Conservation (phyloP, 805 yeast species). For the Hermanozyma aechmeae region DNA sequence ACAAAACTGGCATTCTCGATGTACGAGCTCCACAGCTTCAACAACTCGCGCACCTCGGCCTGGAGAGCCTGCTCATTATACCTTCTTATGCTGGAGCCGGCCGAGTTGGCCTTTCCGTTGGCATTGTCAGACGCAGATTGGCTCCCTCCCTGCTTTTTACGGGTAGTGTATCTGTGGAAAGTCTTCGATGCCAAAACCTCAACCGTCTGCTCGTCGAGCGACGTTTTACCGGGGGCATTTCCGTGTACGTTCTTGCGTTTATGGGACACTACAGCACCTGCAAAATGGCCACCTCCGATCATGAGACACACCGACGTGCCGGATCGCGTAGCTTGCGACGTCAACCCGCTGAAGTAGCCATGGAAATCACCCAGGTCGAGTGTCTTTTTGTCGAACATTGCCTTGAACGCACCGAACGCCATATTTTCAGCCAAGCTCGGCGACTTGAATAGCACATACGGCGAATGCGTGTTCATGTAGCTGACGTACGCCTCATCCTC, state of each 20-base stretch:
- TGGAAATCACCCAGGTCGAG: conserved; percentile 34
- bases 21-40: conserved; percentile 55
- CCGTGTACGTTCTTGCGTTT: conserved; percentile 48
- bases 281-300: conserved; percentile 98
- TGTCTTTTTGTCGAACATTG: conserved; percentile 40
- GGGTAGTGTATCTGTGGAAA: conserved; percentile 88
- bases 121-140: conserved; percentile 90
- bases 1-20: conserved; percentile 58
- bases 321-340: background rate
- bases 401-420: conserved; percentile 62
- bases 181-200: conserved; percentile 68
- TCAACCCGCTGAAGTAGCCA: conserved; percentile 9
- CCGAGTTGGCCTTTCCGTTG: conserved; percentile 91
- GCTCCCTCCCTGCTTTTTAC: conserved; percentile 96
- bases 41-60: conserved; percentile 64
- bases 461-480: conserved; percentile 60
- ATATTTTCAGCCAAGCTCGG: conserved; percentile 31
- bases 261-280: conserved; percentile 87
- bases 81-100: conserved; percentile 85
- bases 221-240: conserved; percentile 38
- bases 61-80: conserved; percentile 80
- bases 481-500: conserved; percentile 32
- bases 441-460: conserved; percentile 53
- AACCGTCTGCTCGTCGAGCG: conserved; percentile 54
- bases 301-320: conserved; percentile 65